Conservation (phyloP, 306 rosid species). For the Quercus alba region DNA sequence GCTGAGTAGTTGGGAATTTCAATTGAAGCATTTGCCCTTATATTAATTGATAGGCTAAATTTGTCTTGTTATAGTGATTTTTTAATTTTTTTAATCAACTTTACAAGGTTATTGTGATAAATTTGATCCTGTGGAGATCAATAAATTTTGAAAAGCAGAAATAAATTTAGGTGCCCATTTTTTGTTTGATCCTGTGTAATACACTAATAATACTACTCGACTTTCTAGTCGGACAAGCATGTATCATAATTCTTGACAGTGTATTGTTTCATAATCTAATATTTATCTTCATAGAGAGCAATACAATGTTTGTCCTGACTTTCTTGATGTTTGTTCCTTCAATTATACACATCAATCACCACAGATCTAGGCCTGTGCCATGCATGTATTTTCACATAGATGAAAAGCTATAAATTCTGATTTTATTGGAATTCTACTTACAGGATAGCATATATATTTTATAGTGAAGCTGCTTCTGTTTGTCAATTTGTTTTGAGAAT, state of each 20-base stretch:
- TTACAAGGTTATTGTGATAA: slow-evolving; percentile 23
- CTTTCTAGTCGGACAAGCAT: background rate
- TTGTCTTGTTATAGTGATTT: background rate
- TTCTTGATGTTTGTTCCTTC: background rate
- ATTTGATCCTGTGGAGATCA: slow-evolving; percentile 22
- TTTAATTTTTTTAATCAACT: background rate
- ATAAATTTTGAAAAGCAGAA: slow-evolving; percentile 42
- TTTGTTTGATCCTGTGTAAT: slow-evolving; percentile 16
- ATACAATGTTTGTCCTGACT: background rate
- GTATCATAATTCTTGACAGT: background rate
- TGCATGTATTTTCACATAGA: background rate
- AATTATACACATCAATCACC: background rate
- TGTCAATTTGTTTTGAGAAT: background rate
- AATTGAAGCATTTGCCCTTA: slow-evolving; percentile 8
- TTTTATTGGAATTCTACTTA: background rate
- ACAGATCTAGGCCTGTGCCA: background rate
- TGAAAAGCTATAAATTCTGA: too few species aligned
- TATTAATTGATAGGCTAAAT: slow-evolving; percentile 1
- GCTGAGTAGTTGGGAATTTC: slow-evolving; percentile 39
- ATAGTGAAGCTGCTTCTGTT: background rate
- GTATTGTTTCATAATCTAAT: background rate
- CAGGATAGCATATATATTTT: background rate
- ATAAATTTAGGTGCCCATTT: slow-evolving; percentile 21
- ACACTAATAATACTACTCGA: background rate
- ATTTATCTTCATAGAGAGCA: background rate